Evolutionary conservation across 768 basidiomycete genomes (phyloP).

Genomic region (Lactarius trivialis): DNA sequence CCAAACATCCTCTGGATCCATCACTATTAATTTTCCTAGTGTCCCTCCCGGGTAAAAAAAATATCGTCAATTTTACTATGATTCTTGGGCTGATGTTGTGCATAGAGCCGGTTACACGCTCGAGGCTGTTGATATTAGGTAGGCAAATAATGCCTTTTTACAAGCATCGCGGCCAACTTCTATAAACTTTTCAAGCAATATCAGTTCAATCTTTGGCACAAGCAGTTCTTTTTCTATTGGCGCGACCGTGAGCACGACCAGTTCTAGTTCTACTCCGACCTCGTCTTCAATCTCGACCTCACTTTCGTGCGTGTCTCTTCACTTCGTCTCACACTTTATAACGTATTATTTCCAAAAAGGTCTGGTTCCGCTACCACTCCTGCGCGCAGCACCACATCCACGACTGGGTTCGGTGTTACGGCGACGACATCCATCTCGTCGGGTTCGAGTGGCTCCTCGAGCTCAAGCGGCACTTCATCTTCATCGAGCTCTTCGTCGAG

Average conservation of each 20-base stretch:
- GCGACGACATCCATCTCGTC: not conserved
- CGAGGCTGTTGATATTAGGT: constrained; percentile 18
- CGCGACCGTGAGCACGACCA: constrained; percentile 9
- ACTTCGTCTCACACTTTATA: not conserved
- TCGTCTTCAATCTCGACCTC: not conserved
- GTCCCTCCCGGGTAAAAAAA: constrained; percentile 8
- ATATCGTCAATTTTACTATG: not conserved
- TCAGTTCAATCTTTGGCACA: not conserved
- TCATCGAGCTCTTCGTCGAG: not conserved
- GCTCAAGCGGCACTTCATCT: not conserved
- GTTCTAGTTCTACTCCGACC: not conserved
- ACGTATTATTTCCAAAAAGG: not conserved
- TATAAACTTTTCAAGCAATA: constrained; percentile 6
- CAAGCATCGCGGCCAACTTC: not conserved
- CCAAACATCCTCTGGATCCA: not conserved
- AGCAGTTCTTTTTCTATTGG: constrained; percentile 2
- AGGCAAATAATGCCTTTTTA: not conserved
- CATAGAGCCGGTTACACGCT: constrained; percentile 14
- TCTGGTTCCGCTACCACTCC: constrained; percentile 7
- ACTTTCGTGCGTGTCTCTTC: not conserved
- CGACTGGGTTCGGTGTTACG: not conserved
- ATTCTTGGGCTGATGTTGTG: not conserved
- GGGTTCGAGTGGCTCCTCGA: not conserved
- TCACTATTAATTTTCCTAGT: constrained; percentile 9
- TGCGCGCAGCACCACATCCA: not conserved